Conservation (phyloP, 2,329 filamentous ascomycete species). For the Trichophyton schoenleinii region DNA sequence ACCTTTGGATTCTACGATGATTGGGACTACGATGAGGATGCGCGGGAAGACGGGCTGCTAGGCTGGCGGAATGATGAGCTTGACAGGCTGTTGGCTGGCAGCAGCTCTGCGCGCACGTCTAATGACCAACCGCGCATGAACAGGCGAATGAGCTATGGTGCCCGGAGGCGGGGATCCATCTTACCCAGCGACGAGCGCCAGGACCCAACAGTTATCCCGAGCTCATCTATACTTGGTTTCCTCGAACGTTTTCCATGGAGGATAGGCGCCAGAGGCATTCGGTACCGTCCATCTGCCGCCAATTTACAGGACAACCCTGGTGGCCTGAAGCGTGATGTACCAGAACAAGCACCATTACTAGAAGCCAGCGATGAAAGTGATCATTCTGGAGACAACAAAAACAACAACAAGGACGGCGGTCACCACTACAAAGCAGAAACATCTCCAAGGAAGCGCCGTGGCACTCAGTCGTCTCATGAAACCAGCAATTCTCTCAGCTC, state of each 20-base stretch:
- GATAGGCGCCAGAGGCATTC: slow-evolving; percentile 61
- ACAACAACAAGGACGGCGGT: slow-evolving; percentile 23
- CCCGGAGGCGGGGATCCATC: slow-evolving; percentile 47
- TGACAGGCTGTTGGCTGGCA: slow-evolving; percentile 66
- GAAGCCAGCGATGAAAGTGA: slow-evolving; percentile 43
- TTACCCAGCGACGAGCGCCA: slow-evolving; percentile 38
- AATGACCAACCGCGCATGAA: slow-evolving; percentile 57
- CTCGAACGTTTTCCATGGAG: slow-evolving; percentile 73
- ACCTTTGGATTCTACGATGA: slow-evolving; percentile 98
- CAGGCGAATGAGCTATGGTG: slow-evolving; percentile 73
- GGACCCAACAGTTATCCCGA: slow-evolving; percentile 82
- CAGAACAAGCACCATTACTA: slow-evolving; percentile 57
- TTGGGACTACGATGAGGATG: slow-evolving; percentile 58
- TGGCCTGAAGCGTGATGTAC: slow-evolving; percentile 33
- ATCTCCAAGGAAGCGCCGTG: slow-evolving; percentile 48
- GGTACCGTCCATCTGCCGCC: slow-evolving; percentile 83
- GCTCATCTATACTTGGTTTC: slow-evolving; percentile 74
- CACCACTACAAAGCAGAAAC: not conserved
- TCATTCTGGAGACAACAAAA: slow-evolving; percentile 9
- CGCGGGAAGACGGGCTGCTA: slow-evolving; percentile 45
- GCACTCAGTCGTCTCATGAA: slow-evolving; percentile 64
- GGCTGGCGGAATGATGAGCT: slow-evolving; percentile 77
- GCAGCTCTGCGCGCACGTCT: slow-evolving; percentile 30
- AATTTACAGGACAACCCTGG: slow-evolving; percentile 80
- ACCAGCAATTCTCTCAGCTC: slow-evolving; percentile 80